Percentiles rank a stretch among this genome's conserved stretches.
These are phyloP conservation scores for Plectosphaerella sp. DNA, from an alignment of 2,329 filamentous ascomycete genomes.

Conservation along the genomic window DNA sequence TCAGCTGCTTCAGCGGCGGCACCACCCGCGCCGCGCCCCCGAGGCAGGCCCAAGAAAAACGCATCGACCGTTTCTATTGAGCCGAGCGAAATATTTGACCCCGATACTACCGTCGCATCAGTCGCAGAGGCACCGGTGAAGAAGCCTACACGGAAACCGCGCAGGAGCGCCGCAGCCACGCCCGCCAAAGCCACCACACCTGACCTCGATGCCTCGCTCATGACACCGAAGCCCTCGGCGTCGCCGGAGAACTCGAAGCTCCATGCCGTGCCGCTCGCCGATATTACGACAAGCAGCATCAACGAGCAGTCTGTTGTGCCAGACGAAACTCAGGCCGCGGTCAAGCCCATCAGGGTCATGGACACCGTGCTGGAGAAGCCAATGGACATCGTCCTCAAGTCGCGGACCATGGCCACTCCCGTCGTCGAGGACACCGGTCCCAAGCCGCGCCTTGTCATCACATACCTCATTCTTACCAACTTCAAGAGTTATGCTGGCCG, in stretches of 20 bases:
- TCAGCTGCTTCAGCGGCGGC: constrained; percentile 40
- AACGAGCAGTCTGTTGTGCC: constrained; percentile 51
- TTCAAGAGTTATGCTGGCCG: constrained; percentile 98
- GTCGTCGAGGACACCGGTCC: constrained; percentile 72
- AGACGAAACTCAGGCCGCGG: constrained; percentile 43
- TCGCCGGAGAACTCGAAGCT: constrained; percentile 51
- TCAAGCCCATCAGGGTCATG: constrained; percentile 71
- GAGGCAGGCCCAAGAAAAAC: constrained; percentile 38
- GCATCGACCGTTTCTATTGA: constrained; percentile 28
- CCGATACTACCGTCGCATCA: constrained; percentile 23
- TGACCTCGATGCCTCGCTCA: constrained; percentile 28
- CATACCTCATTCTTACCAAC: constrained; percentile 86
- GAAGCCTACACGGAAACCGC: constrained; percentile 52
- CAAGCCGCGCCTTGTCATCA: constrained; percentile 87
- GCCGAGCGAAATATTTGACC: constrained; percentile 30
- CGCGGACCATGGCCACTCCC: constrained; percentile 64
- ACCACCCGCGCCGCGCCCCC: constrained; percentile 20
- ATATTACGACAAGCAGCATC: constrained; percentile 65
- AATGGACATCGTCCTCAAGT: constrained; percentile 90
- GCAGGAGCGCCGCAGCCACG: constrained; percentile 53
- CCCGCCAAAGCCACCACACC: constrained; percentile 33
- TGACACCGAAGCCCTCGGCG: constrained; percentile 48
- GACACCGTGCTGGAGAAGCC: constrained; percentile 79
- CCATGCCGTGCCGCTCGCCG: constrained; percentile 58
- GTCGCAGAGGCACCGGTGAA: constrained; percentile 26